Evolutionary conservation across 441 rosid genomes (phyloP), one percentile per base, ranked within the genome.

Genomic region (Lagerstroemia fauriei): DNA sequence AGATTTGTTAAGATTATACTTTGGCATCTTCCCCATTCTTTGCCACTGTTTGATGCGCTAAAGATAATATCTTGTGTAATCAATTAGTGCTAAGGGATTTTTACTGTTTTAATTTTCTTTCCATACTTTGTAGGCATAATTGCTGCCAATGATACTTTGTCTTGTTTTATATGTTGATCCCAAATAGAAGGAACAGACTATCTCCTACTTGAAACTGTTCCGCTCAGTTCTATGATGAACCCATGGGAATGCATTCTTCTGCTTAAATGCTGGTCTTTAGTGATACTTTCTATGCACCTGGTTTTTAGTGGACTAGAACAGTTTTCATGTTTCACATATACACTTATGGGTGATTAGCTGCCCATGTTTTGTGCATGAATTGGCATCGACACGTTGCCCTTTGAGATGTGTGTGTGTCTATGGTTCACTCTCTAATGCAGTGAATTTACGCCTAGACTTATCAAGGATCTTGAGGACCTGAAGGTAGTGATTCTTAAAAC

Each of bases 391-490:
- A 12, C 13, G 34, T 11, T 18, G 38, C 75, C 76, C 44, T 65
- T 63, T 41, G 25, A 61, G 50, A n/a, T 57, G 32, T n/a, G 68
- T 57, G 32, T n/a, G 68, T 65, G 70, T 41, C 78, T 75, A 59
- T 81, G 53, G 78, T 79, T 68, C 68, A 85, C 56, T 80, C 70
- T 76, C 84, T 59, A 82, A 56, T 91, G 91, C 91, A 96, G 98
- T 91, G 98, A 96, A 87, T 95, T 86, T 86, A 95, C 93, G 66
- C 99, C 99, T 22, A 90, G 99, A 85, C 93, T 91, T 83, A 95
- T 95, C 81, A 93, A 94, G 89, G 89, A 89, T 87, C 92, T 96
- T 53, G 98, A 93, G 70, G 95, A 94, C 68, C 77, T 91, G 75
- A 90, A 94, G 97, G 99, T 96, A 86, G 75, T 83, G 66, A 24